Conservation (phyloP, 345 rosid genomes). For the Populus pruinosa region DNA sequence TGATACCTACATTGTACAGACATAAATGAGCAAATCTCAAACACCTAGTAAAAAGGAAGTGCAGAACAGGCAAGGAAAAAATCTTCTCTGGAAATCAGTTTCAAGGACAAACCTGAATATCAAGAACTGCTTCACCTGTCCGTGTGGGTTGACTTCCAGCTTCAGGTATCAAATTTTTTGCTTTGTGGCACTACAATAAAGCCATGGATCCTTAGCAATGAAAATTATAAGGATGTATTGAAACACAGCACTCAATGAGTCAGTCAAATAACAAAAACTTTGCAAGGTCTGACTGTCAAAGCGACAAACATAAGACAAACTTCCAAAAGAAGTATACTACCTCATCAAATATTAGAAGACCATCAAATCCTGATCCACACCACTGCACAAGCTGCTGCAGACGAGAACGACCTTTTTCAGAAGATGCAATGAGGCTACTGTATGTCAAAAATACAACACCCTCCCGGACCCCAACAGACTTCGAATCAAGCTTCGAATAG, state of each 20-base stretch:
- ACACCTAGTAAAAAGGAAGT: not conserved
- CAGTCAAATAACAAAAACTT: slow-evolving; percentile 12
- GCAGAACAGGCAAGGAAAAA: not conserved
- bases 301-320: slow-evolving; percentile 18
- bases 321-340: slow-evolving; percentile 29
- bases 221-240: slow-evolving; percentile 26
- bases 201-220: slow-evolving; percentile 32
- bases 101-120: slow-evolving; percentile 73
- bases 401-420: slow-evolving; percentile 98
- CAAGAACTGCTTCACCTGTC: slow-evolving; percentile 96
- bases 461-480: slow-evolving; percentile 78
- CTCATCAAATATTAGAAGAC: slow-evolving; percentile 94
- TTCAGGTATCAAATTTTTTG: slow-evolving; percentile 97
- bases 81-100: slow-evolving; percentile 4
- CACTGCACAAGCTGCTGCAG: slow-evolving; percentile 97
- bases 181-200: slow-evolving; percentile 89
- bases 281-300: not conserved
- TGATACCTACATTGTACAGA: not conserved
- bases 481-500: slow-evolving; percentile 95
- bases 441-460: slow-evolving; percentile 95
- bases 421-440: slow-evolving; percentile 97
- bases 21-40: not conserved
- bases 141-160: slow-evolving; percentile 99
- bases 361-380: slow-evolving; percentile 87
- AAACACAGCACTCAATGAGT: slow-evolving; percentile 15